Conservation (phyloP, 1,284 basidiomycete species). For the Boletus semigastroideus region DNA sequence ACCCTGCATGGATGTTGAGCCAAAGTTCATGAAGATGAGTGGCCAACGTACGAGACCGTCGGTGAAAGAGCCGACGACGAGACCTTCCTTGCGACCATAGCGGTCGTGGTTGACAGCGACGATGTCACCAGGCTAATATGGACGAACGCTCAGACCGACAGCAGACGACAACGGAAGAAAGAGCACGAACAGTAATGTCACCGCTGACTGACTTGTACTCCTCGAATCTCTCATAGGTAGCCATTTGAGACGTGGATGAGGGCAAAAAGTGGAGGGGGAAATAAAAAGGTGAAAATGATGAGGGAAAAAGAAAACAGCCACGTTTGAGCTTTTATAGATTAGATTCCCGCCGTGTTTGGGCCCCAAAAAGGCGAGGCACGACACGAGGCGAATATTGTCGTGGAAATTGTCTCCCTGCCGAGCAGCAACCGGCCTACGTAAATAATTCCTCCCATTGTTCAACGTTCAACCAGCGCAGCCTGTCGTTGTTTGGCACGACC, state of each 20-base stretch:
- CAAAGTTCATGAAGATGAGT: not conserved
- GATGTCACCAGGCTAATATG: conserved; percentile 67
- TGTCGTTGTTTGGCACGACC: conserved; percentile 3
- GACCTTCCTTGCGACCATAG: conserved; percentile 66
- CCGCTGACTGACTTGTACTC: conserved; percentile 29
- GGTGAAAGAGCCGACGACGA: conserved; percentile 70
- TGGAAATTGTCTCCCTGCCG: conserved; percentile 24
- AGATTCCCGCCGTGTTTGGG: conserved; percentile 28
- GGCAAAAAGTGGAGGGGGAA: conserved; percentile 11
- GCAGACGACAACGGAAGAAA: not conserved
- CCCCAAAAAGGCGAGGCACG: conserved; percentile 31
- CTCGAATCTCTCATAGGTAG: conserved; percentile 34
- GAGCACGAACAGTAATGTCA: conserved; percentile 36
- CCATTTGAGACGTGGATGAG: conserved; percentile 22
- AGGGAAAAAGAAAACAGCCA: conserved; percentile 16
- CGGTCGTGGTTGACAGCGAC: conserved; percentile 67
- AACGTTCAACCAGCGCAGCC: not conserved
- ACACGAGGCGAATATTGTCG: conserved; percentile 43
- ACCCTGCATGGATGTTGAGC: conserved; percentile 47
- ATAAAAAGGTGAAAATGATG: conserved; percentile 24
- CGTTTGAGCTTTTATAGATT: conserved; percentile 48
- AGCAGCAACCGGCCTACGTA: conserved; percentile 14
- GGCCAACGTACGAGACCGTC: conserved; percentile 61
- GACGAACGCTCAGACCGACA: not conserved
- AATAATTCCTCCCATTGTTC: conserved; percentile 5